Evolutionary conservation across 768 basidiomycete genomes (phyloP).

Genomic region (Suillus americanus): DNA sequence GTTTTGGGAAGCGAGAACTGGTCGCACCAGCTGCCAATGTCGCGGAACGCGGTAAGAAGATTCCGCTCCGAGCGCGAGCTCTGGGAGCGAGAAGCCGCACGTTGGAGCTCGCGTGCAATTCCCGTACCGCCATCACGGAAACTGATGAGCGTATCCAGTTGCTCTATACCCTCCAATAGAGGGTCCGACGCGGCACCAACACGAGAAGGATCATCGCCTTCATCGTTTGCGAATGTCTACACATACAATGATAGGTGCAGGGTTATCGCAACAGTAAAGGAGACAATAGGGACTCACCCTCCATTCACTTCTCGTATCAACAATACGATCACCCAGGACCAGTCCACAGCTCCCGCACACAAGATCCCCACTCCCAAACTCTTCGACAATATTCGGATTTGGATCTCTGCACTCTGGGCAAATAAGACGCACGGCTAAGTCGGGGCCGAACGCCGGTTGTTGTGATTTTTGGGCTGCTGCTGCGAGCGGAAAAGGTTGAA

Average conservation of each 20-base stretch:
- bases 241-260: slow-evolving; percentile 23
- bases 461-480: slow-evolving; percentile 47
- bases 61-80: slow-evolving; percentile 81
- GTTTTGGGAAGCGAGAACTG: slow-evolving; percentile 92
- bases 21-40: slow-evolving; percentile 94
- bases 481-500: slow-evolving; percentile 81
- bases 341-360: slow-evolving; percentile 93
- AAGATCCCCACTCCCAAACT: slow-evolving; percentile 96
- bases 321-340: slow-evolving; percentile 93
- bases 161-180: slow-evolving; percentile 90
- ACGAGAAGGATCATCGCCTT: slow-evolving; percentile 99
- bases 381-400: slow-evolving; percentile 93
- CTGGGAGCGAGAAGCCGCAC: slow-evolving; percentile 82
- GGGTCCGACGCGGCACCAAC: slow-evolving; percentile 96
- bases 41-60: slow-evolving; percentile 84
- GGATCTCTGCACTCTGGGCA: slow-evolving; percentile 96
- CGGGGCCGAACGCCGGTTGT: slow-evolving; percentile 70
- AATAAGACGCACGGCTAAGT: slow-evolving; percentile 84
- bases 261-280: slow-evolving; percentile 12
- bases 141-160: slow-evolving; percentile 92
- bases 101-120: slow-evolving; percentile 87
- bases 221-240: slow-evolving; percentile 99
- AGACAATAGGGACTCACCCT: slow-evolving; percentile 56
- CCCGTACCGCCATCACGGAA: slow-evolving; percentile 96
- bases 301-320: slow-evolving; percentile 99